Evolutionary conservation across 768 basidiomycete species (phyloP).

Genomic region (Lactifluus subvellereus): DNA sequence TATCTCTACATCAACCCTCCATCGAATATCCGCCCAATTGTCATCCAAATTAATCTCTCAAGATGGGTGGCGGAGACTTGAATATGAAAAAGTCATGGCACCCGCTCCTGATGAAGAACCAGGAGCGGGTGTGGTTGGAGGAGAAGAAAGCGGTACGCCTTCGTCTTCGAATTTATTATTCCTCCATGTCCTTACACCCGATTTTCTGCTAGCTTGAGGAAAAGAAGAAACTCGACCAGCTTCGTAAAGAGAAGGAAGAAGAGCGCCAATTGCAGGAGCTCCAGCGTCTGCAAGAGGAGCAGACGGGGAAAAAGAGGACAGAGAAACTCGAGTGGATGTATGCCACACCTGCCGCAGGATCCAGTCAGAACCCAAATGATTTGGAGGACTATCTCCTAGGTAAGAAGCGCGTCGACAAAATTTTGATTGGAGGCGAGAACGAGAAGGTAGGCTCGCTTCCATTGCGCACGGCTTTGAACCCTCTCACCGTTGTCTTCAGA

Average conservation of each 20-base stretch:
- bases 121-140: conserved; percentile 99
- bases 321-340: conserved; percentile 99
- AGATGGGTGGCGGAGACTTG: conserved; percentile 97
- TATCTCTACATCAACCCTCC: conserved; percentile 9
- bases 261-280: conserved; percentile 95
- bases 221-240: conserved; percentile 96
- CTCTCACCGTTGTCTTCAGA: conserved; percentile 35
- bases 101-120: conserved; percentile 94
- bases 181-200: not conserved
- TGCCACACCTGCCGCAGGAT: conserved; percentile 93
- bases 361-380: conserved; percentile 79
- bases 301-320: conserved; percentile 89
- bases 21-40: not conserved
- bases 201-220: conserved; percentile 70
- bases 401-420: conserved; percentile 97
- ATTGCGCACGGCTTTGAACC: conserved; percentile 17
- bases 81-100: conserved; percentile 99
- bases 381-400: conserved; percentile 95
- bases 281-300: conserved; percentile 89
- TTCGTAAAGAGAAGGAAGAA: conserved; percentile 96
- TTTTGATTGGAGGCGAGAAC: conserved; percentile 86
- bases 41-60: conserved; percentile 34
- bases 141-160: conserved; percentile 88
- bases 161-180: not conserved
- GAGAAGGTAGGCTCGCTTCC: conserved; percentile 56